Evolutionary conservation across 1,284 basidiomycete genomes (phyloP).

Genomic region (Termitomyces sp.): DNA sequence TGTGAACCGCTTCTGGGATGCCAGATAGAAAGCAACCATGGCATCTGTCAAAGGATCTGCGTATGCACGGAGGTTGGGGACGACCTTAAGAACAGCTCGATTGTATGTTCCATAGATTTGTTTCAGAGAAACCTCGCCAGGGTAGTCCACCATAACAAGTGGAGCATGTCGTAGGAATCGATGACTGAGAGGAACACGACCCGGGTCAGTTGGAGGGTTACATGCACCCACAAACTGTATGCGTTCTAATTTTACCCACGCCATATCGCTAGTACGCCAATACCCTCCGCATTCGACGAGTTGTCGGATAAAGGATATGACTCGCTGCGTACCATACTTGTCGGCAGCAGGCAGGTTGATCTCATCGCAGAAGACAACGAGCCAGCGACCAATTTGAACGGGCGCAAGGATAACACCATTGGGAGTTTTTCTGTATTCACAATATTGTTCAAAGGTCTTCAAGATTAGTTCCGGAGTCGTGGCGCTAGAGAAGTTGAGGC

Average conservation of each 20-base stretch:
- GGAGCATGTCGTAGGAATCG: constrained; percentile 98
- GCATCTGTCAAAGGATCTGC: constrained; percentile 94
- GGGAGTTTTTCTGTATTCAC: constrained; percentile 97
- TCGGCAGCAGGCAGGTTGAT: constrained; percentile 97
- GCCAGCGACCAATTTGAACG: constrained; percentile 93
- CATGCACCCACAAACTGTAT: constrained; percentile 99
- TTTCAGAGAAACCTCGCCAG: constrained; percentile 93
- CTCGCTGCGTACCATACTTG: constrained; percentile 98
- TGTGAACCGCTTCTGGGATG: constrained; percentile 92
- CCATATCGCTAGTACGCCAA: constrained; percentile 92
- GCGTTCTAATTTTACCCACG: constrained; percentile 96
- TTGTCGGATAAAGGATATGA: constrained; percentile 98
- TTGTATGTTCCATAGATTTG: constrained; percentile 99
- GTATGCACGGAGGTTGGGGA: constrained; percentile 90
- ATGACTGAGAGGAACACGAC: constrained; percentile 95
- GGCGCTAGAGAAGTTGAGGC: constrained; percentile 98
- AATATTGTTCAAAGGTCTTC: constrained; percentile 99
- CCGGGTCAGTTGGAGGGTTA: constrained; percentile 99
- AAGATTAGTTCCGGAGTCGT: constrained; percentile 97
- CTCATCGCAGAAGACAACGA: constrained; percentile 99
- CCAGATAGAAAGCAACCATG: constrained; percentile 96
- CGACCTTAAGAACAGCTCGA: constrained; percentile 91
- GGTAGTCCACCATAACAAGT: constrained; percentile 99
- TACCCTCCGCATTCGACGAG: constrained; percentile 94
- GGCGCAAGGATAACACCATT: constrained; percentile 95